Evolutionary conservation across 306 rosid genomes (phyloP), one percentile per base, ranked within the genome.

Genomic region (Rosa chinensis): DNA sequence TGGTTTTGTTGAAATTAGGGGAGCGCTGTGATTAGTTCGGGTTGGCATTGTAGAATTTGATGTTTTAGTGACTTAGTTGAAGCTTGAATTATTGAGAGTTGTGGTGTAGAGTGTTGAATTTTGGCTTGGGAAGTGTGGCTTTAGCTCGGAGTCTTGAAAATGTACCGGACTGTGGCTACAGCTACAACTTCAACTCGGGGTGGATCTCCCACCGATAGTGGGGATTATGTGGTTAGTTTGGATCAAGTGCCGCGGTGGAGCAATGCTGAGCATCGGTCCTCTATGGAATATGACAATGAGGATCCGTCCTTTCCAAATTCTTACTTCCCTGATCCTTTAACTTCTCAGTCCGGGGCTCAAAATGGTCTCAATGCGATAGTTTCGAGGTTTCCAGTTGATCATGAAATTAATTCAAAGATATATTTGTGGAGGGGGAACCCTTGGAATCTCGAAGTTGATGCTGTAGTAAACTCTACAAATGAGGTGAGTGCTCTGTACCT

Each of bases 391-490:
- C 99, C 97, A 0, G 91, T 96, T 72, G 91, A 91, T 67, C 93
- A 89, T 66, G 99, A 96, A 62, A 83, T 90, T 80, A 93, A 93
- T 82, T 89, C 87, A 0, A 93, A 84, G 95, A 89, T 93, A 83
- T 96, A 93, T 83, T 84, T 96, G 70, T 96, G 99, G 99, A 90
- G 97, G 82, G 99, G 99, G 75, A 79, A 89, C 77, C 97, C 99
- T 4, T 96, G 99, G 99, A 96, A 91, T 85, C 94, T 96, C 47
- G 99, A 93, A 86, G 99, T 93, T 79, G 99, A 96, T 88, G 98
- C 98, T 55, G 97, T 96, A 64, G 98, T 96, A 72, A 96, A 96
- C 88, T 91, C 99, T 4, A 93, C 98, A 62, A 96, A 93, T 81
- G 99, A 96, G 94, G 99, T 91, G 40, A 82, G 92, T 73, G 8